Base-by-base conservation (phyloP, 768 basidiomycete species). In the Harrya chromipes region DNA sequence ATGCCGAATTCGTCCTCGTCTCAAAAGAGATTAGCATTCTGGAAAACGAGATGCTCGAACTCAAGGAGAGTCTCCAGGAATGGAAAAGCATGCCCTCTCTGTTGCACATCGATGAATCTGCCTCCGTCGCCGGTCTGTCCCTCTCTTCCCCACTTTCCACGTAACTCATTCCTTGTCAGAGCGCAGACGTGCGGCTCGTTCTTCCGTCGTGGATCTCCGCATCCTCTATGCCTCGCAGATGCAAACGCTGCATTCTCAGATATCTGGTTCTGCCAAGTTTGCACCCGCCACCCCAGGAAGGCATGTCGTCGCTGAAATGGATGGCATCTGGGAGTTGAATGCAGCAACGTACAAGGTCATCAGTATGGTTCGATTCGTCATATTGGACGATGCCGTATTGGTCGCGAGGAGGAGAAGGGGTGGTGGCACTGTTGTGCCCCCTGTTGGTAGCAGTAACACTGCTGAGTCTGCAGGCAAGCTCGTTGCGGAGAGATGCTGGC, bases 1-100 rank as follows among this genome's bases (percentile, higher is more conserved):
- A 98, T 63, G 90, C 94, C 40, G 93, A 98, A 66, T 98, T 98
- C 64, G 90, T 99, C 23, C 77, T 87, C 47, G 90, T 99, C 19
- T 97, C 97, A 4, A 98, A 98, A 64, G 97, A 98, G 70, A 95
- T 99, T 46, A 86, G 89, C 23, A 86, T 90, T 1, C 81, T 99
- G 23, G 97, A 99, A 73, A 94, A 94, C 62, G 94, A 97, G 67
- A 90, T 98, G 87, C 79, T 97, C 26, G 94, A 98, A 62, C 82
- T 99, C 66, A 97, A 97, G 67, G 92, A 94, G 47, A 80, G 88
- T 6, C 77, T 98, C 4, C 85, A 89, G 12, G 97, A 99, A 63
- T 98, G 94, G 87, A 94, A 94, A 68, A 83, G 83, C 47, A 93
- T 98, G 81, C 95, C 97, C 0, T 90, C 93, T 7, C 78, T 92